Evolutionary conservation across 1,139 yeast genomes (phyloP).

Genomic region (Sugiyamaella grinbergsii): DNA sequence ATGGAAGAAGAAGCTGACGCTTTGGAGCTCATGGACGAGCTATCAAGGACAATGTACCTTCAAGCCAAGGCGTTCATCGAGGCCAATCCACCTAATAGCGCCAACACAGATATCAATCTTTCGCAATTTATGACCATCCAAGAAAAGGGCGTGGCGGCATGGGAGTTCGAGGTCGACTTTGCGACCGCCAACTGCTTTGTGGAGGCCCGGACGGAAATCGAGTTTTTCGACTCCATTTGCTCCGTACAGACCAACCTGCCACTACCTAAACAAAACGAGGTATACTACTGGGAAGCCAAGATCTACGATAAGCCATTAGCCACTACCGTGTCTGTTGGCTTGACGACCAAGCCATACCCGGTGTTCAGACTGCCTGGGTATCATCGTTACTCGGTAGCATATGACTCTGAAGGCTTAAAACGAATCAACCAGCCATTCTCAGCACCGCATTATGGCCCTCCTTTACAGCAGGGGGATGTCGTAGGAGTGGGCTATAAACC

Average conservation of each 20-base stretch:
- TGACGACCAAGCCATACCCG: conserved; percentile 89
- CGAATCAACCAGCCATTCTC: conserved; percentile 82
- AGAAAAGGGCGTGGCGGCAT: conserved; percentile 90
- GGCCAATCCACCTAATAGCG: conserved; percentile 49
- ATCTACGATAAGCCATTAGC: conserved; percentile 60
- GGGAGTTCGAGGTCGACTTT: conserved; percentile 81
- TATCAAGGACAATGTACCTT: conserved; percentile 48
- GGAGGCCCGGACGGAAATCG: conserved; percentile 72
- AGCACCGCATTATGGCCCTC: conserved; percentile 74
- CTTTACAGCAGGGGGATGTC: conserved; percentile 79
- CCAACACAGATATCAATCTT: conserved; percentile 46
- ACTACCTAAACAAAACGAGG: conserved; percentile 80
- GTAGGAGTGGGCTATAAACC: conserved; percentile 90
- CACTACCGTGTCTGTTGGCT: conserved; percentile 68
- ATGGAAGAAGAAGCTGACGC: conserved; percentile 71
- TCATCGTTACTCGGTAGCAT: conserved; percentile 78
- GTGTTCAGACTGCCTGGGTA: conserved; percentile 84
- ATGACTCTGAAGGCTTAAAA: conserved; percentile 81
- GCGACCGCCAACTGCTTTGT: conserved; percentile 62
- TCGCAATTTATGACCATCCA: conserved; percentile 63
- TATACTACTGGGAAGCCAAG: conserved; percentile 87
- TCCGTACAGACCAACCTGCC: conserved; percentile 86
- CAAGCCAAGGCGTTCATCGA: conserved; percentile 58
- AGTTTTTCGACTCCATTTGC: conserved; percentile 68
- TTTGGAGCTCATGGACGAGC: conserved; percentile 62